Base-by-base conservation (phyloP, 2,329 filamentous ascomycete genomes). In the Hymenoscyphus occultus region DNA sequence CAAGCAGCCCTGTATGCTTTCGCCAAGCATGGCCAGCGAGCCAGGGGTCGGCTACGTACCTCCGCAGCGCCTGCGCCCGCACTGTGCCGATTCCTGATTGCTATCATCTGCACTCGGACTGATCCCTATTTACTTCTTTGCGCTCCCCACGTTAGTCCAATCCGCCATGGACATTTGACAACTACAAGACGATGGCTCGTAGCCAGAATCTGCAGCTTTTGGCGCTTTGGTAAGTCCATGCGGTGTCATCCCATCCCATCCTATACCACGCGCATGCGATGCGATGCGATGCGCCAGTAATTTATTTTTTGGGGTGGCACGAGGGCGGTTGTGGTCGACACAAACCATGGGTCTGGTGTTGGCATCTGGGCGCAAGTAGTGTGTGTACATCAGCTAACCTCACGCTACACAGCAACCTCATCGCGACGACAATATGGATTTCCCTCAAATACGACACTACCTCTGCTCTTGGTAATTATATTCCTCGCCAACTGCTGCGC, bases 361-460 rank as follows among this genome's bases (percentile, higher is more conserved):
- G 35, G 35, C 5, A 4, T 35, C 45, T 51, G n/a, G 45, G 22
- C 19, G 7, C 45, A 35, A 35, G 35, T 35, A 35, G 35, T 7
- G 35, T 35, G 9, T 48, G 45, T 19, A 54, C n/a, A 19, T 54
- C 22, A 13, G 48, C 19, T 54, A 54, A 54, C 19, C 1, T 1
- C 1, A 54, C 48, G n/a, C 22, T 56, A 12, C 19, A 58, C 57
- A 64, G 62, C 35, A 64, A 60, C 39, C 58, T 64, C 16, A 60
- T 56, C 22, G 62, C 45, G 32, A 64, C 62, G 14, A 39, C 57
- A 22, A 60, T 60, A 35, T 60, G 57, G 40, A 60, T 56, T 19
- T 56, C 39, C n/a, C 28, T 48, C 31, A 60, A 60, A 40, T 60
- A 60, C 48, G 62, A 64, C 10, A 60, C 39, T 13, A 60, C 62